Evolutionary conservation across 305 asterid genomes (phyloP).

Genomic region (Withania somnifera): DNA sequence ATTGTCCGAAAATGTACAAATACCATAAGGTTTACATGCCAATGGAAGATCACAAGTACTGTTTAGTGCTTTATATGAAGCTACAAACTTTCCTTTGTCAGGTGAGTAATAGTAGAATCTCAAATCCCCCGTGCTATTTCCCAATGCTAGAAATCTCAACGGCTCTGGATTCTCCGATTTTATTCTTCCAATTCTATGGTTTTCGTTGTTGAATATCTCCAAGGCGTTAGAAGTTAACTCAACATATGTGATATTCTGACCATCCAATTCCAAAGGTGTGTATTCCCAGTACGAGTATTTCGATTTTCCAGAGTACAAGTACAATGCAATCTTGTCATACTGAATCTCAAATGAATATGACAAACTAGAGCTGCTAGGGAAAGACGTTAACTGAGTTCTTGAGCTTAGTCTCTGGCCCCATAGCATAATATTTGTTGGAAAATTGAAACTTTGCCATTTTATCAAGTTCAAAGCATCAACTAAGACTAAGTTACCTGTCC

Average conservation of each 20-base stretch:
- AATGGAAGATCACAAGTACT: constrained; percentile 68
- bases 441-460: constrained; percentile 91
- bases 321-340: constrained; percentile 43
- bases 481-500: constrained; percentile 70
- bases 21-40: constrained; percentile 51
- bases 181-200: constrained; percentile 33
- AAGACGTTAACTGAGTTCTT: constrained; percentile 61
- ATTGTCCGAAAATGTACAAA: constrained; percentile 47
- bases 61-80: constrained; percentile 50
- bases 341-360: constrained; percentile 67
- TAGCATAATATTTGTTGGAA: constrained; percentile 69
- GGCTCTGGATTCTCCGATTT: constrained; percentile 25
- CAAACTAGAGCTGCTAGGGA: constrained; percentile 39
- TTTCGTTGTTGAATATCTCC: constrained; percentile 39
- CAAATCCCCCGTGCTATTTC: constrained; percentile 46
- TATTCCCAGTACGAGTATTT: constrained; percentile 82
- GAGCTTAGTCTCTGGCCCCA: constrained; percentile 89
- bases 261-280: constrained; percentile 19
- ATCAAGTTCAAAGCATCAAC: constrained; percentile 47
- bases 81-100: constrained; percentile 31
- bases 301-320: constrained; percentile 36
- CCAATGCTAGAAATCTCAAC: constrained; percentile 45
- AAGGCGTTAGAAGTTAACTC: constrained; percentile 49
- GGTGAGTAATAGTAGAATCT: constrained; percentile 50
- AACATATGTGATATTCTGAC: constrained; percentile 48